Evolutionary conservation across 257 asterid genomes (phyloP), one percentile per base, ranked within the genome.

Genomic region (Solanum phureja): DNA sequence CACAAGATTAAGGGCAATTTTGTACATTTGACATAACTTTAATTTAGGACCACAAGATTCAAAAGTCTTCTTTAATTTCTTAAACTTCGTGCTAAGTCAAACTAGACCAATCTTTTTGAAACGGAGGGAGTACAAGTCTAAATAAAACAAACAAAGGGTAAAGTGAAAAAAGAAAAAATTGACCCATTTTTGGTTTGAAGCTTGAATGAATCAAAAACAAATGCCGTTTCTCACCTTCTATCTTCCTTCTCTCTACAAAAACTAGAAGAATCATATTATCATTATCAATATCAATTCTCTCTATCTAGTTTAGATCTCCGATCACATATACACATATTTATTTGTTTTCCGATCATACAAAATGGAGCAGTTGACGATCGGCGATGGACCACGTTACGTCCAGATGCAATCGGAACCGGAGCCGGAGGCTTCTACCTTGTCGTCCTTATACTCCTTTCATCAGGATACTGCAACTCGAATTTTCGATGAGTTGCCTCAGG

Each of bases 401-500:
- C 92, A 91, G 83, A 91, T 94, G 93, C 93, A 91, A 71, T 77
- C 94, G 85, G 98, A 95, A 90, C 90, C 33, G 7, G 71, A 64
- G 72, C 72, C 91, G 90, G 79, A 86, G 76, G 87, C 91, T 89
- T 69, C 94, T 88, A 88, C 87, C 92, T 75, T 89, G 29, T 90
- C 97, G 37, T 92, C 98, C 75, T 90, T 92, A 49, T 83, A 91
- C 87, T 93, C 98, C 40, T 92, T 86, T 66, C 91, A 85, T 11
- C 93, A 88, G 27, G 92, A 91, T 68, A 90, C 69, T 18, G 83
- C 92, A 66, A 89, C 93, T 90, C 92, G 94, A 88, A 92, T 96
- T 84, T 95, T 95, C 90, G 91, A 93, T 40, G 98, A 96, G 93
- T 91, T 95, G 94, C 98, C 98, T 23, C 90, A 87, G 87, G 98